Base-by-base conservation (phyloP, 2,329 filamentous ascomycete species). In the Colletotrichum sp. region DNA sequence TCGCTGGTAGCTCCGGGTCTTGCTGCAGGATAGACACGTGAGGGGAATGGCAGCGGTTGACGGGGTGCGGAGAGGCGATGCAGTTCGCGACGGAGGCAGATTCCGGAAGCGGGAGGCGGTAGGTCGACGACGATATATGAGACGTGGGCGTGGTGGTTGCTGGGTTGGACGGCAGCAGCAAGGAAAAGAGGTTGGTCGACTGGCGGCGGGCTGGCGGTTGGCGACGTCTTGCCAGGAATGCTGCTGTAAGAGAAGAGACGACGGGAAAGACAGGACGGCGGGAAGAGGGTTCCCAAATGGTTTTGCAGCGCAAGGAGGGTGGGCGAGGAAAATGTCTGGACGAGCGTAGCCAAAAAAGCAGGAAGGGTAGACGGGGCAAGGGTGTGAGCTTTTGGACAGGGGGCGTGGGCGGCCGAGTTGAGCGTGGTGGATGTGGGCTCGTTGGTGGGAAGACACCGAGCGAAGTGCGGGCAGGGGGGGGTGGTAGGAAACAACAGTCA, bases 241-340 rank as follows among this genome's bases (percentile, higher is more conserved):
- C 49, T 27, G 22, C 64, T 65, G 49, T 65, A 64, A 65, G 44
- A 65, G 49, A 44, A 65, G 64, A 68, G 55, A 67, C 39, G 69
- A 63, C 9, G 27, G 39, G 44, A 29, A 44, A 36, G 64, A 69
- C 39, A 12, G 65, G 70, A 76, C 30, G 75, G 44, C 19, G 44
- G 44, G 44, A 69, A 69, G 59, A 65, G 71, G 71, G 57, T 71
- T 77, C 32, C 66, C 52, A 63, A 27, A 29, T 39, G 49, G 32
- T 55, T 71, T 71, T 75, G 73, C 39, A 65, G 27, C 52, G 55
- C 49, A 34, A 49, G 66, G 71, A 67, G 75, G 72, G 72, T 59
- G 75, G 61, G 73, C 64, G 64, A 76, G 70, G 57, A 69, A 66
- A 73, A 76, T 73, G 73, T 73, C 64, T 69, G 70, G 73, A 61